A percentile compares a stretch with the other conserved stretches of the same genome.
Conservation (phyloP, 305 asterid species). For the Plantago rigida region DNA sequence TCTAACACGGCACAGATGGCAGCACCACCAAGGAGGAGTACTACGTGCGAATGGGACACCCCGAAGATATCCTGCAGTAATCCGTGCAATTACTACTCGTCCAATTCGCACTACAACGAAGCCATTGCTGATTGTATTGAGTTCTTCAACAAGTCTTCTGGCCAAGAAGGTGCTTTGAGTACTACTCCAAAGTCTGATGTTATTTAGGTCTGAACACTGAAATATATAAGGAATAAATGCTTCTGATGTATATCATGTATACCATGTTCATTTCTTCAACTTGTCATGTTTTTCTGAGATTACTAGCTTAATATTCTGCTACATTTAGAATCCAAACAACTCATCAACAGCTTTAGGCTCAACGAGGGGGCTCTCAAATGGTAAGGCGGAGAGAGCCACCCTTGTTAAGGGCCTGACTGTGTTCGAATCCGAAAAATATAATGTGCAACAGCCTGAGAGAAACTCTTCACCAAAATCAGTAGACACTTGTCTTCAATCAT, state of each 20-base stretch:
- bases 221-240: not conserved
- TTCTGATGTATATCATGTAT: not conserved
- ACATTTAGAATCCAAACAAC: no score
- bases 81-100: conserved; percentile 39
- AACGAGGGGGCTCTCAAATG: no score
- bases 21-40: conserved; percentile 37
- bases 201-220: conserved; percentile 21
- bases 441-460: no score
- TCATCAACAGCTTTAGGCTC: no score
- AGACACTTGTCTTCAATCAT: no score
- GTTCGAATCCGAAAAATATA: no score
- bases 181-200: conserved; percentile 38
- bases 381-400: no score
- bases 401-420: no score
- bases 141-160: conserved; percentile 57
- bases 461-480: no score
- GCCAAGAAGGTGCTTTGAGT: conserved; percentile 27
- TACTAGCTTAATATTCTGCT: no score
- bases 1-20: conserved; percentile 17
- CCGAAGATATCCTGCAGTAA: conserved; percentile 62
- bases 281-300: no score
- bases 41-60: conserved; percentile 45
- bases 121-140: conserved; percentile 81
- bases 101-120: conserved; percentile 54
- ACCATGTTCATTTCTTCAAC: no score